Percentiles rank a stretch among this genome's conserved stretches.
Conservation (phyloP, 2,329 filamentous ascomycete species). For the Talaromyces sp. region DNA sequence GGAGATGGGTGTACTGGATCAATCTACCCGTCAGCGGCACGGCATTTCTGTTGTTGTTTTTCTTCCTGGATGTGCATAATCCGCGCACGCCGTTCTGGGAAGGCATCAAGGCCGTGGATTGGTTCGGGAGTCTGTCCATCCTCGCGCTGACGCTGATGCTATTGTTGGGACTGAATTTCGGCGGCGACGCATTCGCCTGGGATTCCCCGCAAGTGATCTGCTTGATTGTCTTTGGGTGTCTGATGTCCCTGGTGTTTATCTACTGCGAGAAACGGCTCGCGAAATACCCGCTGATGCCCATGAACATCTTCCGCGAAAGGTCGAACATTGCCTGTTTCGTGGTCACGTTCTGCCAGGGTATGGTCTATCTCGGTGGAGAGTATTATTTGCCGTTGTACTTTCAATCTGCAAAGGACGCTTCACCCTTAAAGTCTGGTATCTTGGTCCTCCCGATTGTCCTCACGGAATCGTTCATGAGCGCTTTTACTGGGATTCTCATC, state of each 20-base stretch:
- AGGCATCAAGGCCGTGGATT: constrained; percentile 53
- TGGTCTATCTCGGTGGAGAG: constrained; percentile 59
- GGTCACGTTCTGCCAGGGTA: constrained; percentile 48
- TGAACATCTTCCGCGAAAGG: constrained; percentile 55
- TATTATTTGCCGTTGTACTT: constrained; percentile 74
- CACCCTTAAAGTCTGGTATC: constrained; percentile 56
- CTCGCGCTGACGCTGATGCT: constrained; percentile 51
- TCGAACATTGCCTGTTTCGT: constrained; percentile 58
- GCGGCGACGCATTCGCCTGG: constrained; percentile 50
- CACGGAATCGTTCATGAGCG: constrained; percentile 43
- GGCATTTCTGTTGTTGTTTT: constrained; percentile 48
- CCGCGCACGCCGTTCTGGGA: constrained; percentile 49
- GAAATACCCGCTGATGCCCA: constrained; percentile 64
- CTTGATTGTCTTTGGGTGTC: constrained; percentile 50
- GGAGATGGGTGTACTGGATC: constrained; percentile 57
- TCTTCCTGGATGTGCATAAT: constrained; percentile 55
- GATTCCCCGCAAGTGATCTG: constrained; percentile 53
- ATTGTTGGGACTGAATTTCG: constrained; percentile 53
- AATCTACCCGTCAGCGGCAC: constrained; percentile 51
- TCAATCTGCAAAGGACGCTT: constrained; percentile 61
- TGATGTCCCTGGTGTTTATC: constrained; percentile 53
- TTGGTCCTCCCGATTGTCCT: constrained; percentile 60
- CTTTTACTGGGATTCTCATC: constrained; percentile 48
- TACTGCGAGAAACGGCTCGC: constrained; percentile 62
- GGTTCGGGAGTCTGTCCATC: constrained; percentile 52